These are phyloP conservation scores for Ophiosphaerella herpotricha DNA, from an alignment of 2,329 filamentous ascomycete species.

Conservation along the genomic window DNA sequence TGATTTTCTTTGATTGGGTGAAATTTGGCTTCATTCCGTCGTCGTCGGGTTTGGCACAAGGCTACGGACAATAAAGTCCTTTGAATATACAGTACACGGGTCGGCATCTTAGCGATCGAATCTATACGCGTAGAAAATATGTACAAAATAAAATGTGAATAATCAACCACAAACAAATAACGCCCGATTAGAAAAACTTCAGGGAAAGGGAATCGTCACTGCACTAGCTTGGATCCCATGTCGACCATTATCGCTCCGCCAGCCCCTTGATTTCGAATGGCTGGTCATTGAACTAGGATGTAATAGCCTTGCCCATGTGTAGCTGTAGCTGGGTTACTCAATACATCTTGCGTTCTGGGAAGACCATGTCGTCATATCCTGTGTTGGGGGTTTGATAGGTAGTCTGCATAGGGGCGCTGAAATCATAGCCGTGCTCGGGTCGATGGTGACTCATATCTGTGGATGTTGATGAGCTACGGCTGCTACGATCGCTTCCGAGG, in stretches of 20 bases:
- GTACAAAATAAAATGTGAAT: constrained; percentile 1
- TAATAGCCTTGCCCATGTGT: neutral
- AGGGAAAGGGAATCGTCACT: constrained; percentile 18
- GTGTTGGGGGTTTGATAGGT: constrained; percentile 25
- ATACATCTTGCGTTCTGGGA: constrained; percentile 43
- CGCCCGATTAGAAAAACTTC: neutral
- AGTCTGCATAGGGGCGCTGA: constrained; percentile 34
- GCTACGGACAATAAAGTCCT: neutral
- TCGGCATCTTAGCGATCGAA: neutral
- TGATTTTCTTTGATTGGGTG: neutral
- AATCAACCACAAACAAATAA: constrained; percentile 1
- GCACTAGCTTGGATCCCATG: constrained; percentile 24
- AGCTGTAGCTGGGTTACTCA: constrained; percentile 6
- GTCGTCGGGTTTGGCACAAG: neutral
- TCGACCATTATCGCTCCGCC: constrained; percentile 8
- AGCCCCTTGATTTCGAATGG: constrained; percentile 5
- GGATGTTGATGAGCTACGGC: constrained; percentile 40
- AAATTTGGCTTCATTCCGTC: neutral
- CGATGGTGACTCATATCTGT: constrained; percentile 36
- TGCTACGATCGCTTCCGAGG: constrained; percentile 39
- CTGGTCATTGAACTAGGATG: neutral
- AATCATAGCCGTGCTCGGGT: constrained; percentile 35
- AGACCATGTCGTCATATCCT: constrained; percentile 43
- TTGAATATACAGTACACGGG: neutral
- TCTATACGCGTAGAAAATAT: constrained; percentile 8